Evolutionary conservation across 2,329 filamentous ascomycete species (phyloP), one percentile per base, ranked within the genome.

Genomic region (Eurotiales sp.): DNA sequence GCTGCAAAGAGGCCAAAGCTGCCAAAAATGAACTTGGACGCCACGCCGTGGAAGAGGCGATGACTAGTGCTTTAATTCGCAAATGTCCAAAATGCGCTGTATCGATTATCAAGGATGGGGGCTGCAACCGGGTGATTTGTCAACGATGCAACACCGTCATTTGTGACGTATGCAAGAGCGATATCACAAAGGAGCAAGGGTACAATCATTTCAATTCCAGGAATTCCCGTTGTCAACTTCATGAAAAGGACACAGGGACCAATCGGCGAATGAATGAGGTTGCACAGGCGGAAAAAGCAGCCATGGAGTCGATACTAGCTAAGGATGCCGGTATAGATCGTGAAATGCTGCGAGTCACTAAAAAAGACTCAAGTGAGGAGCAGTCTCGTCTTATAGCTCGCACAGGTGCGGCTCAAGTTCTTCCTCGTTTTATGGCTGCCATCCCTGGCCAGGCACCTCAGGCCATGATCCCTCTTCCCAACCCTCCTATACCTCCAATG

Each of bases 121-220:
- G 90, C 2, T 95, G 90, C 72, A 95, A 95, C 71, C 91, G 91
- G 69, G 88, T 95, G 80, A 77, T 67, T 0, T 95, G 90, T 65
- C 74, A 80, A 0, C 77, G 78, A n/a, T 84, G 81, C 59, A 54
- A 60, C 3, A 76, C 76, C 39, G 53, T 72, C 7, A 80, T 83
- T 66, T 84, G 81, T 67, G 80, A 76, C 55, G 61, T 70, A 37
- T 95, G 90, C 70, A 84, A 83, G 19, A 75, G 85, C 59, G 68
- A 77, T 42, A 72, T 82, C 19, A 80, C 81, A n/a, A n/a, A n/a
- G 1, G 80, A 77, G 51, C 70, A 61, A 14, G 67, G 79, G 51
- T 93, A 95, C 61, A 58, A 73, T 0, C 90, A 95, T 66, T 95
- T 95, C 61, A n/a, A n/a, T n/a, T 4, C 27, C 8, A 78, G 73